Conservation (phyloP, 495 filamentous ascomycete species). For the Alectoria sarmentosa region DNA sequence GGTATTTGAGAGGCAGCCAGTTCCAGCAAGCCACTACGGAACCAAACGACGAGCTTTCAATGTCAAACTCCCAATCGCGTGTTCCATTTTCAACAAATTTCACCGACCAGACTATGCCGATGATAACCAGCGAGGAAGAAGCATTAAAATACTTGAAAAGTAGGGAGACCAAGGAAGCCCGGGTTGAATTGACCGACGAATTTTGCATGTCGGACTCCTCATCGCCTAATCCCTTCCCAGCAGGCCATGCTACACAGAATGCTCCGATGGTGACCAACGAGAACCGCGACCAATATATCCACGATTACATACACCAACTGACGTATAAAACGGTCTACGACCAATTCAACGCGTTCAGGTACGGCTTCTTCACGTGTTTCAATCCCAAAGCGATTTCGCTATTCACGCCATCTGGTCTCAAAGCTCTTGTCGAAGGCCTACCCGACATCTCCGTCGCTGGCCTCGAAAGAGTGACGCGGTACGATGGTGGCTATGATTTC, state of each 20-base stretch:
- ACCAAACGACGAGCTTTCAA: neutral
- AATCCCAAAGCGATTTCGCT: constrained; percentile 60
- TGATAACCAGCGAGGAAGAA: neutral
- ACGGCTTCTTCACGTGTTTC: constrained; percentile 74
- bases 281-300: constrained; percentile 71
- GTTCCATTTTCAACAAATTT: neutral
- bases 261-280: constrained; percentile 56
- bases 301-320: constrained; percentile 84
- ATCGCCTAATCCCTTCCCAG: neutral
- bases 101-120: neutral
- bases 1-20: neutral
- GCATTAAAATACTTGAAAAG: neutral
- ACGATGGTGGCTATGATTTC: constrained; percentile 70
- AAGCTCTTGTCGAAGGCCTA: constrained; percentile 72
- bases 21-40: neutral
- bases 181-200: neutral
- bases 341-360: constrained; percentile 72
- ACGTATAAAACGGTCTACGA: constrained; percentile 67
- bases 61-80: constrained; percentile 1
- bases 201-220: neutral
- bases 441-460: constrained; percentile 68
- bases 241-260: neutral
- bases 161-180: neutral
- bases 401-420: constrained; percentile 62
- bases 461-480: constrained; percentile 60